Evolutionary conservation across 139 green algal species (phyloP).

Genomic region (Picocystis salinarum): DNA sequence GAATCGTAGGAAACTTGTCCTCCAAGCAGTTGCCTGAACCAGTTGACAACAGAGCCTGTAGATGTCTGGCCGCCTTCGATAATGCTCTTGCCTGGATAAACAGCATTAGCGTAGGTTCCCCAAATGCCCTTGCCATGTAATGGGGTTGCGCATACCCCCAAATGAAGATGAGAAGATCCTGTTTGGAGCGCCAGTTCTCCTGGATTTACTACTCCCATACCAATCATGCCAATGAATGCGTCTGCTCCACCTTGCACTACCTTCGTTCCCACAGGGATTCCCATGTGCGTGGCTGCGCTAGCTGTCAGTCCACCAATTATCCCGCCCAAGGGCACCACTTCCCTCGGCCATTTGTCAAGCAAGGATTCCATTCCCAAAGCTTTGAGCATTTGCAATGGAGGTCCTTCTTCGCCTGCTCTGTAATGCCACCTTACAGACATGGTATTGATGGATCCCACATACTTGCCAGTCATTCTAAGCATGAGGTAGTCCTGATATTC

Average conservation of each 20-base stretch:
- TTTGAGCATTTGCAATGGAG: slow-evolving; percentile 18
- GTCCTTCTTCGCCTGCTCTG: slow-evolving; percentile 4
- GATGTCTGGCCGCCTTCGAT: slow-evolving; percentile 63
- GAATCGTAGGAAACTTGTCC: slow-evolving; percentile 20
- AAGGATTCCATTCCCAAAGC: slow-evolving; percentile 30
- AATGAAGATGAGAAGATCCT: slow-evolving; percentile 53
- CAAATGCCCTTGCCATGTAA: slow-evolving; percentile 46
- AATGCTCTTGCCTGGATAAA: slow-evolving; percentile 41
- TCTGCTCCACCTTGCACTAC: slow-evolving; percentile 45
- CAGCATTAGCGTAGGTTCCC: slow-evolving; percentile 39
- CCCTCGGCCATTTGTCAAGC: slow-evolving; percentile 38
- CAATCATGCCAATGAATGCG: slow-evolving; percentile 60
- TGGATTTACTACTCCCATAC: slow-evolving; percentile 38
- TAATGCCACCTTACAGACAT: slow-evolving; percentile 59
- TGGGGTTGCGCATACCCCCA: slow-evolving; percentile 27
- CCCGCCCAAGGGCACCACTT: slow-evolving; percentile 31
- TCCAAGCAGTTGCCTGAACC: slow-evolving; percentile 16
- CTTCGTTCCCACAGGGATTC: slow-evolving; percentile 29
- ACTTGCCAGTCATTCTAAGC: slow-evolving; percentile 40
- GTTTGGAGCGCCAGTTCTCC: slow-evolving; percentile 61
- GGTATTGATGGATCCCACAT: slow-evolving; percentile 42
- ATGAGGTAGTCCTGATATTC: slow-evolving; percentile 66
- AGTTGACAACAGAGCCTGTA: slow-evolving; percentile 36
- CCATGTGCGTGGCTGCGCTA: slow-evolving; percentile 31
- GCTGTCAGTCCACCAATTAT: slow-evolving; percentile 38